Evolutionary conservation across 2,329 filamentous ascomycete genomes (phyloP).

Genomic region (Arthrobotrys sinensis): DNA sequence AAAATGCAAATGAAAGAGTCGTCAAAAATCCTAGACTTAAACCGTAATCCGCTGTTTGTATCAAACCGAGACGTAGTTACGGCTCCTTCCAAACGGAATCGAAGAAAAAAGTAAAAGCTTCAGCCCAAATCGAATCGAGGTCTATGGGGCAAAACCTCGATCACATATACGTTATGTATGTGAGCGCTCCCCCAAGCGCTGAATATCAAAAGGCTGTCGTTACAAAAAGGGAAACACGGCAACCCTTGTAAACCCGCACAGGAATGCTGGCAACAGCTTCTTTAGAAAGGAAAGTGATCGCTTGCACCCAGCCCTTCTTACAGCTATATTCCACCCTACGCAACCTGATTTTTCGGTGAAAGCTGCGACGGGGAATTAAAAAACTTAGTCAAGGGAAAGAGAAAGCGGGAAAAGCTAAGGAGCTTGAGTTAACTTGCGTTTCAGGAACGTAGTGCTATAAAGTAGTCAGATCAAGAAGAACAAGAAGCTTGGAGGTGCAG

Average conservation of each 20-base stretch:
- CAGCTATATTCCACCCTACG: constrained; percentile 11
- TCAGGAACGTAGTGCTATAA: constrained; percentile 1
- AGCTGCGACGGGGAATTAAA: constrained; percentile 58
- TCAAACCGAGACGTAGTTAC: no score
- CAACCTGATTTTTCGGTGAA: neutral
- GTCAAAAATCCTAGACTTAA: neutral
- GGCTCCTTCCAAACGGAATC: no score
- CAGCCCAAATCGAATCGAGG: constrained; percentile 1
- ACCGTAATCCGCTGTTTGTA: no score
- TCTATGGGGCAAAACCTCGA: constrained; percentile 23
- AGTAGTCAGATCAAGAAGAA: neutral
- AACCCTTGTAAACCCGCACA: constrained; percentile 23
- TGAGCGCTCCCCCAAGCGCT: constrained; percentile 17
- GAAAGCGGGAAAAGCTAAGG: constrained; percentile 2
- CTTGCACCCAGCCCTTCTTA: constrained; percentile 3
- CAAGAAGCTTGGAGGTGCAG: neutral
- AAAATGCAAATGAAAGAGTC: neutral
- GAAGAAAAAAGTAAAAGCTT: no score
- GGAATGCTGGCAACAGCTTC: constrained; percentile 43
- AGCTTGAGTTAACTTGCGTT: neutral
- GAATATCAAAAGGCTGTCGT: constrained; percentile 25
- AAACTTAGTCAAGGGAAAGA: neutral
- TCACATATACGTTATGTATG: no score
- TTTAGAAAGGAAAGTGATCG: constrained; percentile 55
- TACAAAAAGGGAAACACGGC: neutral